phyloP scores from a whole-genome alignment of 208 protist species.

The Vickermania spadyakhi region DNA sequence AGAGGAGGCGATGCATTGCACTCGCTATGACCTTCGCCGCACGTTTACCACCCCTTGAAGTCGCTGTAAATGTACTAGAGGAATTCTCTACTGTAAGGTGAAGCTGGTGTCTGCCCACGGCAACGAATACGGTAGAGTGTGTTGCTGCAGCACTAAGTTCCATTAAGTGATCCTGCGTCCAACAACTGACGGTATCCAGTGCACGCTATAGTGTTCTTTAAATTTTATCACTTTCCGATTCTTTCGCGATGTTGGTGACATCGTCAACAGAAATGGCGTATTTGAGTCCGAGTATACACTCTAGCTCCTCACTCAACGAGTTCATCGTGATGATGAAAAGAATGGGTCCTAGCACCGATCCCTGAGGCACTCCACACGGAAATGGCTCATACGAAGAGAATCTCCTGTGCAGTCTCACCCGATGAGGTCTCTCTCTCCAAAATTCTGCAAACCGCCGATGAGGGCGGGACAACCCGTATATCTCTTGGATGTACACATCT shows the following conservation, averaged over 20 bases:
- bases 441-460: constrained; percentile 13
- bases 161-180: neutral
- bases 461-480: constrained; percentile 2
- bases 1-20: neutral
- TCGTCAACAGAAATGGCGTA: constrained; percentile 8
- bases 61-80: neutral
- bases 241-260: constrained; percentile 7
- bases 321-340: constrained; percentile 1
- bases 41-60: neutral
- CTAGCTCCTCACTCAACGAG: neutral
- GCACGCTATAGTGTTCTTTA: neutral
- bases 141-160: neutral
- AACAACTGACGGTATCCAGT: neutral
- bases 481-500: neutral
- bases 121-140: neutral
- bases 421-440: neutral
- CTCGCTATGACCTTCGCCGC: neutral
- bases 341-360: constrained; percentile 9
- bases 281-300: neutral
- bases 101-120: too few species aligned
- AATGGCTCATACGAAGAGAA: neutral
- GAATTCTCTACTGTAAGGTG: neutral
- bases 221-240: neutral
- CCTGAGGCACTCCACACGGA: constrained; percentile 16
- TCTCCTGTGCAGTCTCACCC: constrained; percentile 8